A percentile compares a stretch with the other conserved stretches of the same genome.
Evolutionary conservation across 352 stramenopile species (phyloP).

Genomic region (Lagenidium giganteum): DNA sequence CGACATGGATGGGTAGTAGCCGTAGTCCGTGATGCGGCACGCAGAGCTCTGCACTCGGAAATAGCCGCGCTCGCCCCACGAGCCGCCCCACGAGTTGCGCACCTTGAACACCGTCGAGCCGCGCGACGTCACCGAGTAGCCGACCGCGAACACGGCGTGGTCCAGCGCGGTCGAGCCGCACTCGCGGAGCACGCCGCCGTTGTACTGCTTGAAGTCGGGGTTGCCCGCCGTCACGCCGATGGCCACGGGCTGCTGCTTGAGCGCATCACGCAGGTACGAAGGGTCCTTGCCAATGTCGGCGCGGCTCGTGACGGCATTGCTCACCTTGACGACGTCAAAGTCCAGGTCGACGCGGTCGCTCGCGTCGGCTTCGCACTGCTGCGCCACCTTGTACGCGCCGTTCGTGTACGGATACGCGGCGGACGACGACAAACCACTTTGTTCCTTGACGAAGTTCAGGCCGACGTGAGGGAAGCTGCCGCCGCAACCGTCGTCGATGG

Average conservation of each 20-base stretch:
- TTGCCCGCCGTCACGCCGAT: slow-evolving; percentile 94
- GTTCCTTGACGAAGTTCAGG: slow-evolving; percentile 82
- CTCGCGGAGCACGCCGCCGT: slow-evolving; percentile 79
- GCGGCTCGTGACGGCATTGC: slow-evolving; percentile 10
- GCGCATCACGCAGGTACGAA: slow-evolving; percentile 65
- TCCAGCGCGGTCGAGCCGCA: slow-evolving; percentile 88
- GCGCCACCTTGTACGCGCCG: slow-evolving; percentile 17
- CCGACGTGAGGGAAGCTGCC: slow-evolving; percentile 87
- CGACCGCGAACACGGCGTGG: slow-evolving; percentile 96
- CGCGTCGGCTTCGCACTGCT: slow-evolving; percentile 29
- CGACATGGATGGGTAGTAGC: too few relatives aligned
- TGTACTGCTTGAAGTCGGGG: slow-evolving; percentile 97
- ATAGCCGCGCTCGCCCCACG: slow-evolving; percentile 92
- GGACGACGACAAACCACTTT: slow-evolving; percentile 73
- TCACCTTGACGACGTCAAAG: slow-evolving; percentile 33
- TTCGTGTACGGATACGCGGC: slow-evolving; percentile 80
- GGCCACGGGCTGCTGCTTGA: slow-evolving; percentile 89
- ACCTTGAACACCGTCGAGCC: slow-evolving; percentile 85
- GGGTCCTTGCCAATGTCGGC: slow-evolving; percentile 44
- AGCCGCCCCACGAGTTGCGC: slow-evolving; percentile 96
- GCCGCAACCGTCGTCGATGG: slow-evolving; percentile 70
- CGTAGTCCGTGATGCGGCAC: too few relatives aligned
- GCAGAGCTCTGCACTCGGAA: too few relatives aligned
- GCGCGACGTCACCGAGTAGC: slow-evolving; percentile 66
- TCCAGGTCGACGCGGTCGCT: slow-evolving; percentile 14